These are phyloP conservation scores for Fistulinella cinereoalba DNA, from an alignment of 1,284 basidiomycete genomes.

Conservation along the genomic window DNA sequence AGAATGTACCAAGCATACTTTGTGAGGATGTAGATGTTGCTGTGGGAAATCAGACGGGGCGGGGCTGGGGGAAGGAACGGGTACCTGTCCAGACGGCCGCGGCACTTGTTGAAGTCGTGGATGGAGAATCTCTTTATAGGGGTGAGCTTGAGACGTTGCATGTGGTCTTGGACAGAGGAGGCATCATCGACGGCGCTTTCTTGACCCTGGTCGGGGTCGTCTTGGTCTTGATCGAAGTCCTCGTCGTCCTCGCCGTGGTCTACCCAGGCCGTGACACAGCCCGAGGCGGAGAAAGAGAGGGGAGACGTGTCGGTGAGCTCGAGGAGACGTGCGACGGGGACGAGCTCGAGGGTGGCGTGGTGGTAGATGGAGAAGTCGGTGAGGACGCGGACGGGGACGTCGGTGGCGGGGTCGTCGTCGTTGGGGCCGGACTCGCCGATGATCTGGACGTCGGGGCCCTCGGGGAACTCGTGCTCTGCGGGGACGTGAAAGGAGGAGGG, in stretches of 20 bases:
- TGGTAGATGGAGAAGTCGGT: constrained; percentile 52
- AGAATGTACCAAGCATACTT: constrained; percentile 63
- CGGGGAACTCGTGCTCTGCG: constrained; percentile 29
- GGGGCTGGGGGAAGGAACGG: background rate
- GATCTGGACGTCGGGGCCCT: constrained; percentile 30
- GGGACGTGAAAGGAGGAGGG: constrained; percentile 9
- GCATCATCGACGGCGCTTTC: constrained; percentile 28
- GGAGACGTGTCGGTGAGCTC: constrained; percentile 20
- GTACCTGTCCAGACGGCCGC: constrained; percentile 40
- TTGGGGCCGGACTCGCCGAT: constrained; percentile 32
- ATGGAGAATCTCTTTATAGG: constrained; percentile 47
- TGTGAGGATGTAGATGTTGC: constrained; percentile 44
- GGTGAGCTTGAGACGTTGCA: constrained; percentile 42
- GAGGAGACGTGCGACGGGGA: constrained; percentile 39
- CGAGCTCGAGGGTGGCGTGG: constrained; percentile 31
- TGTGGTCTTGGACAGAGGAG: constrained; percentile 11
- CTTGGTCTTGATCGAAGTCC: constrained; percentile 29
- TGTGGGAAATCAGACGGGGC: constrained; percentile 15
- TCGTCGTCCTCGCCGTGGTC: constrained; percentile 28
- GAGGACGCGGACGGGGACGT: constrained; percentile 52
- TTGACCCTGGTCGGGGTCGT: constrained; percentile 28
- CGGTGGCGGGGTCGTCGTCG: constrained; percentile 32
- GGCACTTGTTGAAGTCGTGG: constrained; percentile 37
- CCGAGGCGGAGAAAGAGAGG: constrained; percentile 33
- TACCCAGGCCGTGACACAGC: constrained; percentile 33